These are phyloP conservation scores for Annulohypoxylon truncatum DNA, from an alignment of 2,329 filamentous ascomycete species.

Conservation along the genomic window DNA sequence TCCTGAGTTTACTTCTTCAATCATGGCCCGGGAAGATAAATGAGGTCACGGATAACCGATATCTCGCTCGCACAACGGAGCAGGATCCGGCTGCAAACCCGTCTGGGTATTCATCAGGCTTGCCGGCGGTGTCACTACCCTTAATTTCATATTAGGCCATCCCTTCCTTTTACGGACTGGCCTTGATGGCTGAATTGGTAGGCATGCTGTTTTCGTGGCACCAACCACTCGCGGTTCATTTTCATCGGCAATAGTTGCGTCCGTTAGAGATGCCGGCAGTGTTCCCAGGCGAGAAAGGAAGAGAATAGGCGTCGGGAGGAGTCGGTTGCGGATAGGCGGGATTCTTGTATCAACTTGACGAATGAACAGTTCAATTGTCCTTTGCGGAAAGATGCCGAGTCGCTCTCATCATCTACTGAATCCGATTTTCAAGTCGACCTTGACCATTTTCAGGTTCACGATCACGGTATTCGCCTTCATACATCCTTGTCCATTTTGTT, in stretches of 20 bases:
- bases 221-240: constrained; percentile 18
- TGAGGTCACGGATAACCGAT: background rate
- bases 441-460: background rate
- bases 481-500: too few species aligned
- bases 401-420: constrained; percentile 13
- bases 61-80: background rate
- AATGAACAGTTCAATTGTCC: constrained; percentile 15
- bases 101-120: background rate
- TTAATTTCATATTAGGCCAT: constrained; percentile 7
- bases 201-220: constrained; percentile 24
- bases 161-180: constrained; percentile 1
- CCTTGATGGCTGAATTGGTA: constrained; percentile 22
- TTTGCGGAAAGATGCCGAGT: constrained; percentile 10
- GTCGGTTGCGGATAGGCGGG: constrained; percentile 28
- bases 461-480: background rate
- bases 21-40: constrained; percentile 7
- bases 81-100: background rate
- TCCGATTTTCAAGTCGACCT: constrained; percentile 31
- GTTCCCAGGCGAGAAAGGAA: constrained; percentile 29
- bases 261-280: constrained; percentile 26
- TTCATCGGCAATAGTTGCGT: constrained; percentile 29
- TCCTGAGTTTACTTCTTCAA: constrained; percentile 1
- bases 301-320: constrained; percentile 30
- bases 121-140: constrained; percentile 3
- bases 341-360: constrained; percentile 20